phyloP scores from a whole-genome alignment of 2,329 filamentous ascomycete genomes.

The Colletotrichum eremochloae region DNA sequence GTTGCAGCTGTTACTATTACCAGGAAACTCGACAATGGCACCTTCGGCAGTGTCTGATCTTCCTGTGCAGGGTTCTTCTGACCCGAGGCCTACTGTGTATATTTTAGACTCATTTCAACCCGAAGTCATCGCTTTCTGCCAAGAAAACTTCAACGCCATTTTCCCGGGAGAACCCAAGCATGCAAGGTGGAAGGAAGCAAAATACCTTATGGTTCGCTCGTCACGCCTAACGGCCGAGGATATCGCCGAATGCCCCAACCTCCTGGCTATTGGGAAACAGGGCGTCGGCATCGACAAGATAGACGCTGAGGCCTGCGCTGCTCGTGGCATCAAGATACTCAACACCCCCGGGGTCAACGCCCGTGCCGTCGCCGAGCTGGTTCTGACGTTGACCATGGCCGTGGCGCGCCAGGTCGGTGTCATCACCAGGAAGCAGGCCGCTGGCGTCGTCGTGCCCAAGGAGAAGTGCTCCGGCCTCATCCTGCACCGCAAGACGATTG shows the following conservation, averaged over 20 bases:
- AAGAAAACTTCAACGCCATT: constrained; percentile 56
- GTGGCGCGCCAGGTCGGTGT: constrained; percentile 51
- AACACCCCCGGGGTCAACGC: constrained; percentile 63
- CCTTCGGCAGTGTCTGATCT: constrained; percentile 15
- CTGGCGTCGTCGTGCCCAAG: constrained; percentile 51
- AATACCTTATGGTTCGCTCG: constrained; percentile 55
- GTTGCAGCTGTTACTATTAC: not conserved
- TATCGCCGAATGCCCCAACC: constrained; percentile 51
- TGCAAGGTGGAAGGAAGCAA: constrained; percentile 55
- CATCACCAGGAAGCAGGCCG: constrained; percentile 50
- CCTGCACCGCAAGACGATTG: constrained; percentile 51
- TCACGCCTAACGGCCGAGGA: constrained; percentile 55
- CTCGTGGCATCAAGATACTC: constrained; percentile 57
- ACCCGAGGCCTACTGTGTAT: constrained; percentile 56
- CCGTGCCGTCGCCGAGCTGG: constrained; percentile 56
- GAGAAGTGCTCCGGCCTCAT: constrained; percentile 57
- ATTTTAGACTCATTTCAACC: constrained; percentile 56
- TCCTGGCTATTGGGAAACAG: constrained; percentile 61
- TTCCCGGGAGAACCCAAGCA: constrained; percentile 51
- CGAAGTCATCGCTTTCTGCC: constrained; percentile 51
- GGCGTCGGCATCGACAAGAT: constrained; percentile 63
- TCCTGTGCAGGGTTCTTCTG: not conserved
- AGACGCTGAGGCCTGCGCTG: constrained; percentile 55
- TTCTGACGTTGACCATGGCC: constrained; percentile 52
- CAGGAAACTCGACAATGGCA: constrained; percentile 9